phyloP scores from a whole-genome alignment of 2,329 filamentous ascomycete genomes.

The Penicillium sp. region DNA sequence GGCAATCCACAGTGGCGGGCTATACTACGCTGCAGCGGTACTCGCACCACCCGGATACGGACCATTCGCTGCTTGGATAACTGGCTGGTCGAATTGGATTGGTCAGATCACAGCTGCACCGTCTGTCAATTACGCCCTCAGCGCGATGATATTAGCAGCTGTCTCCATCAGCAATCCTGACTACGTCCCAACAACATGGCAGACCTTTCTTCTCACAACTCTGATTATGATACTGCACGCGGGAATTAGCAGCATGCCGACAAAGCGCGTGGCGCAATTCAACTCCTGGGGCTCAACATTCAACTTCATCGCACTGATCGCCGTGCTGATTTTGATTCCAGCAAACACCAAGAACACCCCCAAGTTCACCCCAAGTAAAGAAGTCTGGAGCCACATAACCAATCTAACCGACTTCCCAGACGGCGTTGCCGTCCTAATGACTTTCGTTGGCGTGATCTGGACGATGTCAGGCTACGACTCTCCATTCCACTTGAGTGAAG shows the following conservation, averaged over 20 bases:
- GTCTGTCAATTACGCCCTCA: constrained; percentile 66
- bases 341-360: constrained; percentile 58
- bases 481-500: constrained; percentile 73
- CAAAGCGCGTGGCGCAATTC: constrained; percentile 68
- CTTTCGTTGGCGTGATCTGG: constrained; percentile 71
- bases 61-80: constrained; percentile 68
- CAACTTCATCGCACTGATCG: constrained; percentile 68
- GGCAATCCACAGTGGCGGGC: constrained; percentile 54
- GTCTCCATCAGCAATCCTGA: constrained; percentile 67
- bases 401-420: constrained; percentile 68
- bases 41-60: constrained; percentile 68
- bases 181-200: constrained; percentile 67
- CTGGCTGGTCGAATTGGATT: constrained; percentile 71
- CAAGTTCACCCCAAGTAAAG: constrained; percentile 59
- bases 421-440: constrained; percentile 70
- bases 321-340: constrained; percentile 70
- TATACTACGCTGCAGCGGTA: constrained; percentile 74
- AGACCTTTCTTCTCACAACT: constrained; percentile 68
- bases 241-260: constrained; percentile 69
- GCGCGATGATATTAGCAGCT: constrained; percentile 71
- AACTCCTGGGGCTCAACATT: constrained; percentile 71
- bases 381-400: constrained; percentile 68
- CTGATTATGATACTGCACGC: constrained; percentile 70
- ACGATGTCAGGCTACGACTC: constrained; percentile 69
- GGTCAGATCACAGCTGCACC: constrained; percentile 67